Evolutionary conservation across 2,329 filamentous ascomycete genomes (phyloP), one percentile per base, ranked within the genome.

Genomic region (Lasiodiplodia sp.): DNA sequence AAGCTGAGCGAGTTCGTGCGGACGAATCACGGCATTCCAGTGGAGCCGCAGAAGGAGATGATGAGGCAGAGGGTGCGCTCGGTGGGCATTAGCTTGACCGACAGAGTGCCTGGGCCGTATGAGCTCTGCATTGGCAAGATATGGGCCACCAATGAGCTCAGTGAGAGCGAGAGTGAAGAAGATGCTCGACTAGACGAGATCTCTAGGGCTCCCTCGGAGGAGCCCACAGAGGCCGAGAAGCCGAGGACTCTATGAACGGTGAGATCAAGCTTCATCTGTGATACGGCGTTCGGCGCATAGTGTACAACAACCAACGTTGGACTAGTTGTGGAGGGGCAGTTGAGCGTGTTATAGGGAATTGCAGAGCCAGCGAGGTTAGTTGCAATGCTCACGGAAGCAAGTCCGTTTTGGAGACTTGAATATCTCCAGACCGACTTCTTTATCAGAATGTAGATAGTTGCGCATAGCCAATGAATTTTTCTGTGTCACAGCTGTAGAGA

Each of bases 1-100:
- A 92, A 91, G 71, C 96, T 94, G 87, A 91, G 90, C 73, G 93
- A 97, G 72, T 98, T 99, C 81, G 95, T 99, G 69, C 87, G 96
- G 71, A 99, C 96, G 16, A 98, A 97, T 77, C 89, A 96, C 76
- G 96, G 96, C 7, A 89, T 92, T 74, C 93, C 97, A 1, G 90
- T 97, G 5, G 94, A 98, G 82, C 96, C 96, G 38, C 95, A 98
- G 84, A 90, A 91, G 14, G 94, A 96, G 78, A 90, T 99, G 80
- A 82, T 97, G 78, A 88, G 91, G 71, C 92, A 96, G 75, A 94
- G 93, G 79, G 90, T 99, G 37, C 87, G 89, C 76, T 96, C 90
- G 34, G 84, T 99, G 23, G 96, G 96, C 1, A 89, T 98, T 68
- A 93, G 94, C 5, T 80, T 97, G 75, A 97, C 94, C 66, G 96